Base-by-base conservation (phyloP, 2,329 filamentous ascomycete genomes). In the Pleurostoma richardsiae region DNA sequence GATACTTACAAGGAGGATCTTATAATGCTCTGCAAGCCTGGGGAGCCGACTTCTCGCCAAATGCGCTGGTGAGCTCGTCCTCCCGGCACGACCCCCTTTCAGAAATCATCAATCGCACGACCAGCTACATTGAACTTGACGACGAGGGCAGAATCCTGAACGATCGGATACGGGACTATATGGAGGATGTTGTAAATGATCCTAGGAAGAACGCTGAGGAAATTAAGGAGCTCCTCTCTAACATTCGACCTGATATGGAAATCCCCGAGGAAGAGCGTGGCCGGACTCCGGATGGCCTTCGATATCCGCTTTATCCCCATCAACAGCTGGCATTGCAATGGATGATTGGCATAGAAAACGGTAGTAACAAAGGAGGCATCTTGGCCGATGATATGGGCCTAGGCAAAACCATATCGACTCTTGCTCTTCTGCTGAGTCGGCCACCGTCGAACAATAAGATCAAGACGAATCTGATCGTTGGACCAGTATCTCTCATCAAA, bases 381-480 rank as follows among this genome's bases (percentile, higher is more conserved):
- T 71, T 91, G 28, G 86, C 84, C 1, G 86, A 90, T 57, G 86
- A 90, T 52, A 94, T 92, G 88, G 88, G 88, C 6, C 70, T 92
- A 8, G 88, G 88, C 6, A 92, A 94, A 66, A 92, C 88, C 0
- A 85, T 96, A 28, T 89, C 92, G 51, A 85, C 88, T 4, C 72
- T 96, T 27, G 80, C 90, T 4, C 74, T 96, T 40, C 86, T 95
- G 55, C 72, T 89, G 10, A 77, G 80, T 5, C 77, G 83, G 5
- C 83, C 76, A n/a, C 80, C 86, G 0, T 64, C 70, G 1, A 19
- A 19, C 19, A 74, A 84, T 50, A 50, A 72, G 68, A 27, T 44
- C 47, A 80, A 88, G 71, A 90, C 90, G 0, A 94, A 84, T n/a
- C 69, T 96, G 28, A 89, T 96, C 42, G 74, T 95, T 42, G 88